These are phyloP conservation scores for Candida frijolesensis DNA, from an alignment of 1,139 yeast genomes.

Conservation along the genomic window DNA sequence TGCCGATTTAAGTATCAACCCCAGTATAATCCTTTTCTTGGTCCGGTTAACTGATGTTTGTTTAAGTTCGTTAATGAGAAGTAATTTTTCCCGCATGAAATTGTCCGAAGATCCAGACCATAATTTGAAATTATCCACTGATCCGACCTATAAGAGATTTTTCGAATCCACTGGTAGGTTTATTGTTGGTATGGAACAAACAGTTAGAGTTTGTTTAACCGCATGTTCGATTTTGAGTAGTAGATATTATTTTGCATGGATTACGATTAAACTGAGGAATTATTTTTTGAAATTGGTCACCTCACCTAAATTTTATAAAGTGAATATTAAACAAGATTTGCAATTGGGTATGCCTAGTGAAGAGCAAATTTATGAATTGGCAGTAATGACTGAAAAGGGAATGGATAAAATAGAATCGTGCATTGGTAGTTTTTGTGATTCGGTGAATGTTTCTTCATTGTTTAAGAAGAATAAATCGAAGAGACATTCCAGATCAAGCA, in stretches of 20 bases:
- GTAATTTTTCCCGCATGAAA: constrained; percentile 23
- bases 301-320: neutral
- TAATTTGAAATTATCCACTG: constrained; percentile 16
- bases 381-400: neutral
- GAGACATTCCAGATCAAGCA: neutral
- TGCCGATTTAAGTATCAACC: constrained; percentile 42
- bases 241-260: constrained; percentile 54
- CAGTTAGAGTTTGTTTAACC: constrained; percentile 34
- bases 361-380: constrained; percentile 1
- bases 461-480: neutral
- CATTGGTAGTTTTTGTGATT: neutral
- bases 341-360: neutral
- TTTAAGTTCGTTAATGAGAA: constrained; percentile 30
- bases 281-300: constrained; percentile 24
- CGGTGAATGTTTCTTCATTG: neutral
- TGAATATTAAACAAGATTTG: neutral
- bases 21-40: constrained; percentile 37
- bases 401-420: neutral
- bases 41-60: constrained; percentile 39
- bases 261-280: constrained; percentile 42
- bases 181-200: constrained; percentile 31
- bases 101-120: constrained; percentile 20
- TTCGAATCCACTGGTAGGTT: constrained; percentile 25
- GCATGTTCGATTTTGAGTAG: constrained; percentile 37
- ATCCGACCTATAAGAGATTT: constrained; percentile 18